Conservation (phyloP, 1,284 basidiomycete species). For the Tilletiopsis washingtonensis region DNA sequence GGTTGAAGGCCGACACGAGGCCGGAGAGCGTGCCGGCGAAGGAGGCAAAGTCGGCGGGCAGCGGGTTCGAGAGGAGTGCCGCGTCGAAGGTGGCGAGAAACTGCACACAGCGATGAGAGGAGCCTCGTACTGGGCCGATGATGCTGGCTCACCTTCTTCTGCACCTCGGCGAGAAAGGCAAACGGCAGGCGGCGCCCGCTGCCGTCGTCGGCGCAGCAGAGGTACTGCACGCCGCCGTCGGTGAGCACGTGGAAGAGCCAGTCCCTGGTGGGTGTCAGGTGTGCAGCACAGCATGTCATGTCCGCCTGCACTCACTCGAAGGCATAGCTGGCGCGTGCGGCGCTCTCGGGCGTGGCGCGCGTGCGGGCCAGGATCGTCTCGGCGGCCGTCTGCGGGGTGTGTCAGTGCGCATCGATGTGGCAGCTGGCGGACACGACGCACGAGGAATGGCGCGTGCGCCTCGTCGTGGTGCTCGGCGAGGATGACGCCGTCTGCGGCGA, state of each 20-base stretch:
- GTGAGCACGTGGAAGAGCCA: conserved; percentile 88
- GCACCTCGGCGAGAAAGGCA: conserved; percentile 78
- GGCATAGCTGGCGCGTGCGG: conserved; percentile 78
- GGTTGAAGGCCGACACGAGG: conserved; percentile 66
- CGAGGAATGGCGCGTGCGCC: conserved; percentile 34
- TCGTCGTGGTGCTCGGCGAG: conserved; percentile 34
- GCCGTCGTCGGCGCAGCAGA: conserved; percentile 84
- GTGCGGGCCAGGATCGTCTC: conserved; percentile 82
- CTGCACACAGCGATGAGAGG: conserved; percentile 1
- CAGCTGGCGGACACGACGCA: conserved; percentile 3
- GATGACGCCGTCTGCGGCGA: conserved; percentile 27
- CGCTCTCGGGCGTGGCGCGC: conserved; percentile 72
- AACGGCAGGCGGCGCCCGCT: conserved; percentile 73
- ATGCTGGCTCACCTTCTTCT: conserved; percentile 56
- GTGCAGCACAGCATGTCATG: background rate
- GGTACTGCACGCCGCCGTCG: conserved; percentile 59
- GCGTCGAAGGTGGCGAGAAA: conserved; percentile 19
- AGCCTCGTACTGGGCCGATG: no score
- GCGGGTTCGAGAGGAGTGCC: conserved; percentile 1
- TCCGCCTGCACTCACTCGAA: conserved; percentile 50
- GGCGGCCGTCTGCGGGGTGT: conserved; percentile 56
- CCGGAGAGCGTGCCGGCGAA: conserved; percentile 13
- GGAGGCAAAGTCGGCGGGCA: conserved; percentile 9
- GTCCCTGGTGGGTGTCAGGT: conserved; percentile 52
- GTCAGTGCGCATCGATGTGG: background rate